Conservation (phyloP, 2,329 filamentous ascomycete genomes). For the Talaromyces sp. region DNA sequence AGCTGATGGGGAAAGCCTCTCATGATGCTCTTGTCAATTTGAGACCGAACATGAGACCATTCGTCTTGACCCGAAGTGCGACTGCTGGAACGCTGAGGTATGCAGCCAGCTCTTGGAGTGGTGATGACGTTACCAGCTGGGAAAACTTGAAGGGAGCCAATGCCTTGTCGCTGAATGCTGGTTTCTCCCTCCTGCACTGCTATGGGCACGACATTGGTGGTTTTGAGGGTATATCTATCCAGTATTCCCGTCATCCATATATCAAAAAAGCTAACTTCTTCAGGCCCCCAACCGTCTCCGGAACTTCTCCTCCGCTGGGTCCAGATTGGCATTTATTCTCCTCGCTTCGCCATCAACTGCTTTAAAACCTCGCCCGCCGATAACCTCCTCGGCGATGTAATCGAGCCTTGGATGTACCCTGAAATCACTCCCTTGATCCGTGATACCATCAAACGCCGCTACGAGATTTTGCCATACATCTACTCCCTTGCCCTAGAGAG, state of each 20-base stretch:
- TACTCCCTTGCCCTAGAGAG: constrained; percentile 64
- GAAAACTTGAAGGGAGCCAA: constrained; percentile 70
- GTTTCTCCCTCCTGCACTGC: constrained; percentile 65
- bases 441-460: constrained; percentile 65
- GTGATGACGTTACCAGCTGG: constrained; percentile 73
- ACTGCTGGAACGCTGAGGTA: constrained; percentile 69
- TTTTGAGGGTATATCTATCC: constrained; percentile 56
- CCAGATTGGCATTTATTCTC: constrained; percentile 66
- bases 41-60: constrained; percentile 59
- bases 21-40: constrained; percentile 62
- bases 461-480: constrained; percentile 68
- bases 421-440: constrained; percentile 62
- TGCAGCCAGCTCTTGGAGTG: constrained; percentile 69
- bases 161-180: constrained; percentile 64
- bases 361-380: constrained; percentile 68
- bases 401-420: constrained; percentile 76
- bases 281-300: constrained; percentile 61
- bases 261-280: neutral
- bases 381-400: constrained; percentile 67
- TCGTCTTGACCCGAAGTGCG: constrained; percentile 67
- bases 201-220: constrained; percentile 74
- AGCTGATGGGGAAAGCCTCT: constrained; percentile 68
- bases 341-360: constrained; percentile 73
- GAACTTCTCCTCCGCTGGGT: constrained; percentile 71
- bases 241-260: neutral